phyloP scores from a whole-genome alignment of 1,139 yeast species.

The Starmera stellimalicola region DNA sequence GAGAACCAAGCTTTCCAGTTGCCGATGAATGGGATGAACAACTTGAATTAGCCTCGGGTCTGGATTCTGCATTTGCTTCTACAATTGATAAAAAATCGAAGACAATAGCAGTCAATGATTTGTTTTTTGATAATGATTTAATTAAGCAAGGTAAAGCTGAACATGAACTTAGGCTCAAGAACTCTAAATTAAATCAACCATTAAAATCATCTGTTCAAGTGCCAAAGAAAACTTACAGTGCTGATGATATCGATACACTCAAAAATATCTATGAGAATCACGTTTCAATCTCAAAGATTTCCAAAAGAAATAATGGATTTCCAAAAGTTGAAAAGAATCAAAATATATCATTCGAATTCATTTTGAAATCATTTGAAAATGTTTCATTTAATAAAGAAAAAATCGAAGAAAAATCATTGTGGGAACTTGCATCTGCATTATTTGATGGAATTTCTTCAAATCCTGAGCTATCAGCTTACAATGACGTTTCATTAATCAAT shows the following conservation, averaged over 20 bases:
- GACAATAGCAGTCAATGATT: conserved; percentile 15
- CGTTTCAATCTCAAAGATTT: conserved; percentile 8
- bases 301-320: conserved; percentile 16
- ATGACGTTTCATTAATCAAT: conserved; percentile 21
- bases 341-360: conserved; percentile 21
- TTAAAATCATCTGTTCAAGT: conserved; percentile 16
- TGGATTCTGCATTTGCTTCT: conserved; percentile 40
- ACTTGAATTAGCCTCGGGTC: conserved; percentile 44
- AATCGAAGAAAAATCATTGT: conserved; percentile 22
- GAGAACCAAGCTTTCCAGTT: conserved; percentile 33
- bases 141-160: conserved; percentile 29
- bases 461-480: conserved; percentile 17
- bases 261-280: conserved; percentile 12
- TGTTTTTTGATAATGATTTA: conserved; percentile 14
- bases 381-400: conserved; percentile 5
- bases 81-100: conserved; percentile 4
- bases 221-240: conserved; percentile 5
- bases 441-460: conserved; percentile 35
- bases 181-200: conserved; percentile 24
- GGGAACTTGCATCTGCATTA: conserved; percentile 48
- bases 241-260: conserved; percentile 8
- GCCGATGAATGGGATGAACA: conserved; percentile 60
- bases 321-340: conserved; percentile 23
- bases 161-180: conserved; percentile 38
- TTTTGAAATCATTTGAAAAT: conserved; percentile 18